A percentile compares a stretch with the other conserved stretches of the same genome.
These are phyloP conservation scores for Metarhizium album DNA, from an alignment of 2,329 filamentous ascomycete genomes.

Conservation along the genomic window DNA sequence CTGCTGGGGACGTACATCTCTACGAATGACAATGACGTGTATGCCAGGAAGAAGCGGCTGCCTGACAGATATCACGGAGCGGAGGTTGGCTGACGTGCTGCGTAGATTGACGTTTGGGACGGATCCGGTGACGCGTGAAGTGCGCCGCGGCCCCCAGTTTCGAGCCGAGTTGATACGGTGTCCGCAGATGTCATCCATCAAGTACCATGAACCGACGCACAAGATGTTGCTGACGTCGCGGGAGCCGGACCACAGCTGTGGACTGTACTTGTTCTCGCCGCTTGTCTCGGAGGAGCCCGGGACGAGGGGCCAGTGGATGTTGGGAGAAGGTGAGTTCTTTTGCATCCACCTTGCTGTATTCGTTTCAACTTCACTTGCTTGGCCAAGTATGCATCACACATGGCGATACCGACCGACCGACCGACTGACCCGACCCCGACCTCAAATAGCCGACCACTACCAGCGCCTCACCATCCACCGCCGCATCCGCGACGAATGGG, in stretches of 20 bases:
- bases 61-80: too few species aligned
- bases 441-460: constrained; percentile 19
- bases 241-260: constrained; percentile 18
- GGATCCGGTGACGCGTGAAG: constrained; percentile 2
- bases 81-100: background rate
- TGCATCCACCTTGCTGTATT: background rate
- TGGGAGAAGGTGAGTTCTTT: constrained; percentile 23
- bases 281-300: constrained; percentile 17
- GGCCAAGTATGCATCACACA: too few species aligned
- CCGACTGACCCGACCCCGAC: too few species aligned
- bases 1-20: constrained; percentile 32
- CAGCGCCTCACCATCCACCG: constrained; percentile 20
- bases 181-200: constrained; percentile 34
- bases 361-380: too few species aligned
- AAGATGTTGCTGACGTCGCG: constrained; percentile 32
- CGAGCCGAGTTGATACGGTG: constrained; percentile 27
- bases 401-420: background rate
- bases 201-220: constrained; percentile 32
- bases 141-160: constrained; percentile 6
- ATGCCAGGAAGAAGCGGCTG: constrained; percentile 6
- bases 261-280: constrained; percentile 29
- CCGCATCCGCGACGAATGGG: constrained; percentile 16
- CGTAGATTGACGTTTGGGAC: constrained; percentile 8
- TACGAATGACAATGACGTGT: constrained; percentile 32
- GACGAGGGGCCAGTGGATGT: constrained; percentile 25